These are phyloP conservation scores for Pythium brachiatum DNA, from an alignment of 352 stramenopile genomes.

Conservation along the genomic window DNA sequence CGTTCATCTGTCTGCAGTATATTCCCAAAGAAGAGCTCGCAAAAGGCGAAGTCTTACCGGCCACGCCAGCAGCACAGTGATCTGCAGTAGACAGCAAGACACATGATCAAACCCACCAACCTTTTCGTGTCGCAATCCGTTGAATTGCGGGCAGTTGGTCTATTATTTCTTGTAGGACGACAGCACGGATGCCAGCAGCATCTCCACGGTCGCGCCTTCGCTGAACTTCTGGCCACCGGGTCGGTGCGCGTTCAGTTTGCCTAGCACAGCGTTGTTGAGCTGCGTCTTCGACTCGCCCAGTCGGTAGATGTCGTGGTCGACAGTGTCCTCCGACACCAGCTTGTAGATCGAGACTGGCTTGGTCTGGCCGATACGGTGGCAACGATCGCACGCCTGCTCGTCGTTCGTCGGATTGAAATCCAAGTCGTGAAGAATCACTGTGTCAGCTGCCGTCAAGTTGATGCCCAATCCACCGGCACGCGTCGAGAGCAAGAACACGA, in stretches of 20 bases:
- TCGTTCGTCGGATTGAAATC: conserved; percentile 88
- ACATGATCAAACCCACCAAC: background rate
- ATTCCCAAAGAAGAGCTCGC: conserved; percentile 5
- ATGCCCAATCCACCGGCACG: conserved; percentile 97
- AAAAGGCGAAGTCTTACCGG: background rate
- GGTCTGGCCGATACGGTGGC: conserved; percentile 89
- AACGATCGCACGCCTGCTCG: conserved; percentile 87
- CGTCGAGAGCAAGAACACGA: conserved; percentile 97
- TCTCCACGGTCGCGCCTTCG: conserved; percentile 64
- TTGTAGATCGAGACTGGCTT: conserved; percentile 92
- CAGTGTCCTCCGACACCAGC: conserved; percentile 86
- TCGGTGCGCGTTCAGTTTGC: conserved; percentile 72
- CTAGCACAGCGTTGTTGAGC: conserved; percentile 82
- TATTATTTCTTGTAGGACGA: conserved; percentile 70
- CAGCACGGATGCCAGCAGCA: conserved; percentile 76
- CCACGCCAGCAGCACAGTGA: background rate
- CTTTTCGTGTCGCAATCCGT: background rate
- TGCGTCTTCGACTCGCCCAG: conserved; percentile 82
- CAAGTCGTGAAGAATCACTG: conserved; percentile 85
- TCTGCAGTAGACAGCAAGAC: background rate
- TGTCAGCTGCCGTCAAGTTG: conserved; percentile 94
- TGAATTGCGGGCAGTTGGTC: background rate
- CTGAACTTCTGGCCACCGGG: conserved; percentile 29
- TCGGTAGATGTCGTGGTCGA: conserved; percentile 93
- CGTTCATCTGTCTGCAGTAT: conserved; percentile 10